Evolutionary conservation across 176 grass and related monocot species (phyloP).

Genomic region (Hordeum marinum): DNA sequence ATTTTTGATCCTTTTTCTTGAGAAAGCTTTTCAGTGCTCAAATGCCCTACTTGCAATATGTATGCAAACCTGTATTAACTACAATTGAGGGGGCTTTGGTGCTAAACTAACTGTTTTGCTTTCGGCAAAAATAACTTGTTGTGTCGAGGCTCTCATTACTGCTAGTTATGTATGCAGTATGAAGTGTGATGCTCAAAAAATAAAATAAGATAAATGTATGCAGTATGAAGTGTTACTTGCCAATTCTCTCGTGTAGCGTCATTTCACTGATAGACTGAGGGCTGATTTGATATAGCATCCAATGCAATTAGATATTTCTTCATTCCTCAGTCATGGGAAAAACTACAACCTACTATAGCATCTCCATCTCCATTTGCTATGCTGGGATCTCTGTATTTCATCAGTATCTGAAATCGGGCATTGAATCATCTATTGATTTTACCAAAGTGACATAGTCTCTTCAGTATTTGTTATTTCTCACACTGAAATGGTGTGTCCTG

Average conservation of each 20-base stretch:
- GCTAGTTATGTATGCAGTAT: neutral
- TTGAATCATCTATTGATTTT: neutral
- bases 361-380: neutral
- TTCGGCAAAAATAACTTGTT: neutral
- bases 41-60: neutral
- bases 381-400: neutral
- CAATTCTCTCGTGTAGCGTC: neutral
- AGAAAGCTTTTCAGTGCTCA: neutral
- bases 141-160: neutral
- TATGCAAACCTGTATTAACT: neutral
- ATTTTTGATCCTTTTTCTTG: constrained; percentile 4
- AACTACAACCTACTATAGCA: neutral
- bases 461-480: neutral
- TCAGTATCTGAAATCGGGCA: neutral
- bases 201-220: neutral
- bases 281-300: neutral
- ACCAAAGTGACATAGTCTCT: neutral
- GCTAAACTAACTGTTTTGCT: neutral
- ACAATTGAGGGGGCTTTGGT: neutral
- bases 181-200: neutral
- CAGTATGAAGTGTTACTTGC: neutral
- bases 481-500: neutral
- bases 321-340: neutral
- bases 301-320: constrained; percentile 7
- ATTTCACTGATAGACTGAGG: neutral